Conservation (phyloP, 2,329 filamentous ascomycete genomes). For the Fusarium miscanthi region DNA sequence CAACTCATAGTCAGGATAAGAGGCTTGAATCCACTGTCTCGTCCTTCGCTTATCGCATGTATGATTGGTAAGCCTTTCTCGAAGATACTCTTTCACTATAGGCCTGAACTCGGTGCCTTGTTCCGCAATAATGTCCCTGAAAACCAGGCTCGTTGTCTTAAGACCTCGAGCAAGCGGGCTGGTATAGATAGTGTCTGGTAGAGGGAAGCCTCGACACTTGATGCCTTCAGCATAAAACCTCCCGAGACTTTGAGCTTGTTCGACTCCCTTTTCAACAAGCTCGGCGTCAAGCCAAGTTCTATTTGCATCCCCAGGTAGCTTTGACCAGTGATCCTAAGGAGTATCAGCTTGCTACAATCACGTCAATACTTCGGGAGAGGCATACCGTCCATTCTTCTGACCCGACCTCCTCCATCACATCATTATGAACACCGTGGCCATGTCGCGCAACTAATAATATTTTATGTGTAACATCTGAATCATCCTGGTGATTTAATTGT, state of each 20-base stretch:
- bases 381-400: background rate
- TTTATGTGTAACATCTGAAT: background rate
- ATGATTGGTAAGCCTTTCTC: background rate
- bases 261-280: background rate
- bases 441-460: background rate
- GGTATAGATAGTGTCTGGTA: background rate
- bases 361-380: rapidly evolving
- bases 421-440: background rate
- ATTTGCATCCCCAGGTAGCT: background rate
- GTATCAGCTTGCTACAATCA: background rate
- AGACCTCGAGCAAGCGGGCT: background rate
- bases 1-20: background rate
- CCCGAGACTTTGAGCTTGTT: background rate
- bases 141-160: background rate
- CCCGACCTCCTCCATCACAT: background rate
- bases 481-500: background rate
- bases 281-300: background rate
- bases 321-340: background rate
- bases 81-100: background rate
- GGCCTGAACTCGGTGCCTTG: background rate
- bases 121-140: background rate
- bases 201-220: background rate
- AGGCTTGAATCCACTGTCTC: background rate
- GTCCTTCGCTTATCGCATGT: background rate
- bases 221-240: background rate